phyloP scores from a whole-genome alignment of 768 basidiomycete species.

The Tulasnella sp. region DNA sequence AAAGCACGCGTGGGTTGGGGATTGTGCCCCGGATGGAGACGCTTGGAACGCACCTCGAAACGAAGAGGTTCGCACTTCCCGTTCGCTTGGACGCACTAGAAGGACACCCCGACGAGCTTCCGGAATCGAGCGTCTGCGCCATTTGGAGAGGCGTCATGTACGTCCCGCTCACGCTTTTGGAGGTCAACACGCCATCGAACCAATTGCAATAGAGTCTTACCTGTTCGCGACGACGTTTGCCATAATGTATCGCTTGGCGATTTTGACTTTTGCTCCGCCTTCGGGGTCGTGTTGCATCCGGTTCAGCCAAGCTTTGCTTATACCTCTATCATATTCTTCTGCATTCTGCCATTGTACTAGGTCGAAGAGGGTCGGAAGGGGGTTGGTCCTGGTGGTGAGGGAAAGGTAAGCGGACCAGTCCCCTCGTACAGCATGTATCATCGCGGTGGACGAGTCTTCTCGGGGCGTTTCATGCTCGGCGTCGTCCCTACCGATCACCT shows the following conservation, averaged over 20 bases:
- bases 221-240: slow-evolving; percentile 65
- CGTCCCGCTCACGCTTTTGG: slow-evolving; percentile 47
- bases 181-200: not conserved
- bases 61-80: slow-evolving; percentile 37
- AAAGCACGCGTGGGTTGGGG: not conserved
- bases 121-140: slow-evolving; percentile 48
- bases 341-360: slow-evolving; percentile 51
- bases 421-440: slow-evolving; percentile 31
- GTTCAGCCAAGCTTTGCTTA: slow-evolving; percentile 53
- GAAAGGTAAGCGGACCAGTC: slow-evolving; percentile 59
- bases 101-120: not conserved
- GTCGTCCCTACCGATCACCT: slow-evolving; percentile 53
- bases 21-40: not conserved
- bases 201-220: slow-evolving; percentile 27
- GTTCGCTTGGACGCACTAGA: slow-evolving; percentile 9
- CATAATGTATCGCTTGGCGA: slow-evolving; percentile 52
- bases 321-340: slow-evolving; percentile 56
- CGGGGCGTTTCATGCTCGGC: too few relatives aligned
- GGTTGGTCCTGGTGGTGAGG: slow-evolving; percentile 15
- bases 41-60: not conserved
- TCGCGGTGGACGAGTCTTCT: not conserved
- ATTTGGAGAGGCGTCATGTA: slow-evolving; percentile 60
- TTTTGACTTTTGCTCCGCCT: slow-evolving; percentile 31
- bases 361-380: slow-evolving; percentile 27
- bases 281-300: slow-evolving; percentile 20